These are phyloP conservation scores for Skeletonema tropicum DNA, from an alignment of 108 stramenopile genomes.

Conservation along the genomic window DNA sequence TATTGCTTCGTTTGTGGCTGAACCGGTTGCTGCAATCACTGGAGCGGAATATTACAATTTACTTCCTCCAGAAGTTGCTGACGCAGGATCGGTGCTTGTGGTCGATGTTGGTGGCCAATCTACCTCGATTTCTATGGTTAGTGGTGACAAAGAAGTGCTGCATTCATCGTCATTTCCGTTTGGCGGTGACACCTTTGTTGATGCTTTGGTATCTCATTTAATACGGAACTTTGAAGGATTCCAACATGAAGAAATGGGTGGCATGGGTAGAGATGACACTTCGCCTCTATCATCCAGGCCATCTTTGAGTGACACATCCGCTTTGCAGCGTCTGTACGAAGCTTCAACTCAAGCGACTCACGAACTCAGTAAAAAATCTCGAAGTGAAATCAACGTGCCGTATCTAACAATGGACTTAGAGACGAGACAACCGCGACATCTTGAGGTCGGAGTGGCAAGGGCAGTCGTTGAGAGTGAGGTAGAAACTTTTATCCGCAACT, in stretches of 20 bases:
- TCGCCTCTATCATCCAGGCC: slow-evolving; percentile 17
- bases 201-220: slow-evolving; percentile 58
- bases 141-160: slow-evolving; percentile 46
- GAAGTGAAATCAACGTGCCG: slow-evolving; percentile 70
- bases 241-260: background rate
- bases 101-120: slow-evolving; percentile 72
- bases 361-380: slow-evolving; percentile 66
- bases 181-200: slow-evolving; percentile 72
- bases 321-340: slow-evolving; percentile 44
- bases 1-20: slow-evolving; percentile 54
- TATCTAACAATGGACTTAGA: slow-evolving; percentile 61
- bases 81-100: slow-evolving; percentile 49
- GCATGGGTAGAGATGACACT: slow-evolving; percentile 22
- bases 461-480: slow-evolving; percentile 63
- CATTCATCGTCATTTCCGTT: slow-evolving; percentile 44
- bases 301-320: slow-evolving; percentile 30
- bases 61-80: slow-evolving; percentile 35
- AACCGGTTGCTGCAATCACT: slow-evolving; percentile 74
- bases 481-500: slow-evolving; percentile 35
- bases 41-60: slow-evolving; percentile 67
- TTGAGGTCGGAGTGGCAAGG: slow-evolving; percentile 66
- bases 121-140: slow-evolving; percentile 62
- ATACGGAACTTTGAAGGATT: slow-evolving; percentile 38
- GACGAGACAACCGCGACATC: slow-evolving; percentile 61
- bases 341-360: slow-evolving; percentile 49